Evolutionary conservation across 2,329 filamentous ascomycete species (phyloP), one percentile per base, ranked within the genome.

Genomic region (Herpotrichia juniperi): DNA sequence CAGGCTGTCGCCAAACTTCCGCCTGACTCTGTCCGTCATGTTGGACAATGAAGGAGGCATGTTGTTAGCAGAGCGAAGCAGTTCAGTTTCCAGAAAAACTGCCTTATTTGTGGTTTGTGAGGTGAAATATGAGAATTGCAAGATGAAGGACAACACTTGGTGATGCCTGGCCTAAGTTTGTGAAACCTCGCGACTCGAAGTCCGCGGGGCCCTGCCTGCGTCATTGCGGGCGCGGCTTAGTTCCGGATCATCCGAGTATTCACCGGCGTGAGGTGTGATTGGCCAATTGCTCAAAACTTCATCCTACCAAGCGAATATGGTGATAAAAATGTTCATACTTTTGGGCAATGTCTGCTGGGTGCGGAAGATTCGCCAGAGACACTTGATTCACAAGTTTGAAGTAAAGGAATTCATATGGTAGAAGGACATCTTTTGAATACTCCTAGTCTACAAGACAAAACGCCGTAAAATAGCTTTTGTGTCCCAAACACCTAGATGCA

Each of bases 1-100:
- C 42, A 70, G 51, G 28, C 46, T 62, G 22, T 70, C 63, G 19
- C 66, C 64, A 53, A 72, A 62, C 48, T 67, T 68, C 35, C 58
- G 49, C 51, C 56, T 56, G 49, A 67, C 66, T 35, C 63, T 59
- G 42, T 69, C 62, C 34, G 60, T 52, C 16, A 69, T 53, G 42
- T 60, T 58, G 30, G 62, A 65, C 30, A 59, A 24, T 21, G 50
- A 48, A 17, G 50, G 10, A 28, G 21, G 30, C 39, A 37, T 50
- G 26, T 34, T 40, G 19, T 10, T 9, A 24, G n/a, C n/a, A n/a
- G n/a, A n/a, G n/a, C n/a, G n/a, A n/a, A n/a, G n/a, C n/a, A n/a
- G n/a, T n/a, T n/a, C n/a, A n/a, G n/a, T n/a, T n/a, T n/a, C n/a
- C n/a, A n/a, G n/a, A n/a, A n/a, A n/a, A n/a, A n/a, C n/a, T n/a